These are phyloP conservation scores for Ascochyta koolunga DNA, from an alignment of 2,329 filamentous ascomycete species.

Conservation along the genomic window DNA sequence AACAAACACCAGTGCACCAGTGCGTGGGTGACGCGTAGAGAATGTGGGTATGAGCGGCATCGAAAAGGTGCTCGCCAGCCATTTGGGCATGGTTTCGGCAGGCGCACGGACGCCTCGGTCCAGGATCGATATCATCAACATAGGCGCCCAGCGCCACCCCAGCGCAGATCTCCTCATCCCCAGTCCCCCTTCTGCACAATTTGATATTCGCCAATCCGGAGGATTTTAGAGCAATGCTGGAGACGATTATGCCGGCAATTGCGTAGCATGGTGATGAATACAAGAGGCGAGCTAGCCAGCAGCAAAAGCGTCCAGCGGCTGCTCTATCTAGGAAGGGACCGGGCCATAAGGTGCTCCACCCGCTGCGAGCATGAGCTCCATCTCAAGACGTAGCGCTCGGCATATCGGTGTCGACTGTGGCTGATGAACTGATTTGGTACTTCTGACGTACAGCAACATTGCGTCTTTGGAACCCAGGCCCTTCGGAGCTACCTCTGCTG, in stretches of 20 bases:
- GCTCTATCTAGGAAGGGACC: conserved; percentile 7
- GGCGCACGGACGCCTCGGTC: conserved; percentile 9
- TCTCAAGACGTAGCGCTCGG: conserved; percentile 21
- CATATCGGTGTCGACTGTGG: conserved; percentile 16
- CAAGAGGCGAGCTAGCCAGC: neutral
- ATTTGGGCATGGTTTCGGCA: conserved; percentile 9
- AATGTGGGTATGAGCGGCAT: conserved; percentile 7
- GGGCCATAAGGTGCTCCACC: conserved; percentile 9
- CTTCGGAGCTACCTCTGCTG: conserved; percentile 9
- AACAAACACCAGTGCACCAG: neutral
- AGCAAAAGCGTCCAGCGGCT: conserved; percentile 1
- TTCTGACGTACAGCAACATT: conserved; percentile 24
- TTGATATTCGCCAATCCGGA: neutral
- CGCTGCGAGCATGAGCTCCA: conserved; percentile 6
- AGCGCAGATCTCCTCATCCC: conserved; percentile 6
- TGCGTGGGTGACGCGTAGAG: conserved; percentile 7
- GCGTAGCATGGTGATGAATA: neutral
- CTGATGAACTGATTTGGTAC: conserved; percentile 13
- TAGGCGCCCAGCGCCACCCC: conserved; percentile 9
- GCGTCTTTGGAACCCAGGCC: conserved; percentile 6
- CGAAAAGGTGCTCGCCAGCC: conserved; percentile 8
- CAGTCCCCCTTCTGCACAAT: conserved; percentile 1
- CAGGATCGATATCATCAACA: conserved; percentile 9
- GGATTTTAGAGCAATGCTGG: neutral
- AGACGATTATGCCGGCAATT: neutral